Evolutionary conservation across 768 basidiomycete genomes (phyloP).

Genomic region (Suillus subalutaceus): DNA sequence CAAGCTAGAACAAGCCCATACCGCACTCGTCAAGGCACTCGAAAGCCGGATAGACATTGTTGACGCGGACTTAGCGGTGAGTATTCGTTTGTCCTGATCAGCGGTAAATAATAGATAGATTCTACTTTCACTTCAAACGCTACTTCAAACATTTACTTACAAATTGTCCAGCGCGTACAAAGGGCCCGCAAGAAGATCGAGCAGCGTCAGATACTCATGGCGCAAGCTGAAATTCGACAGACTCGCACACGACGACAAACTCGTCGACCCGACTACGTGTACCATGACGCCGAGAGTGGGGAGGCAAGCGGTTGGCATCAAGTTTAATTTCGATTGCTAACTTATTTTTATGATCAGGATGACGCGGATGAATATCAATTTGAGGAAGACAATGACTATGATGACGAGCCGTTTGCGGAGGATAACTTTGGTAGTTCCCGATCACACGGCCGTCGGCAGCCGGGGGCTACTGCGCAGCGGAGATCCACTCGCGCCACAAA

Average conservation of each 20-base stretch:
- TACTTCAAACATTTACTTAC: constrained; percentile 25
- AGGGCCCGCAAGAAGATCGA: constrained; percentile 71
- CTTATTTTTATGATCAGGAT: constrained; percentile 38
- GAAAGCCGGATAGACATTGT: constrained; percentile 67
- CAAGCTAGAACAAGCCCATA: constrained; percentile 64
- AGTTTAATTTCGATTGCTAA: constrained; percentile 27
- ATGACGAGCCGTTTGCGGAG: constrained; percentile 56
- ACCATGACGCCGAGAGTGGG: constrained; percentile 70
- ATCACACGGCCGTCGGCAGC: constrained; percentile 42
- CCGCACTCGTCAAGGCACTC: constrained; percentile 60
- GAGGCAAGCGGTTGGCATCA: constrained; percentile 34
- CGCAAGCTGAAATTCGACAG: constrained; percentile 77
- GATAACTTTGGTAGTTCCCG: constrained; percentile 42
- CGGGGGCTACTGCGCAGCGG: constrained; percentile 41
- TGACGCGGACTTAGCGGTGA: constrained; percentile 72
- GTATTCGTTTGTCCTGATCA: constrained; percentile 34
- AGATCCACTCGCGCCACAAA: constrained; percentile 56
- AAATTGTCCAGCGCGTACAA: constrained; percentile 61
- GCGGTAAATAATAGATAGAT: constrained; percentile 17
- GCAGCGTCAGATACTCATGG: constrained; percentile 62
- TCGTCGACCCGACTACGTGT: constrained; percentile 80
- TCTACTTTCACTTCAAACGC: constrained; percentile 17
- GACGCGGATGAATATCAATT: constrained; percentile 70
- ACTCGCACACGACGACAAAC: constrained; percentile 78
- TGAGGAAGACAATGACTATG: constrained; percentile 68